Conservation (phyloP, 192 early-diverging fungal genomes). For the Tieghemiomyces parasiticus region DNA sequence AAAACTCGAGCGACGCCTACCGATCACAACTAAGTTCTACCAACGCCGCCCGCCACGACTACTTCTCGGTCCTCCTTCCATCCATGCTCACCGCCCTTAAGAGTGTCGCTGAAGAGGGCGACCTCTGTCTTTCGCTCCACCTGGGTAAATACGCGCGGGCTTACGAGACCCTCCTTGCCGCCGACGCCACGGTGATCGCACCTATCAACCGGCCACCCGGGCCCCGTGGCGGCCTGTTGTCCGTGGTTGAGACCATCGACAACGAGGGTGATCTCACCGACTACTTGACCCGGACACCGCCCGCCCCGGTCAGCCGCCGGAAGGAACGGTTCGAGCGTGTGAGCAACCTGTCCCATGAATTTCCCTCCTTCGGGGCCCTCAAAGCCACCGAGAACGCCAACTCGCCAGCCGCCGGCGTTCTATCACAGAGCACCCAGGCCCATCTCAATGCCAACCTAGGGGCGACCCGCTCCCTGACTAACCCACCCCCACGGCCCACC, state of each 20-base stretch:
- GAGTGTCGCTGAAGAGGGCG: slow-evolving; percentile 72
- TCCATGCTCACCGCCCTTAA: slow-evolving; percentile 66
- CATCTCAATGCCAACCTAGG: slow-evolving; percentile 1
- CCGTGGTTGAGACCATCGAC: slow-evolving; percentile 43
- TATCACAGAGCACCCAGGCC: slow-evolving; percentile 11
- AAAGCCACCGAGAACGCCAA: slow-evolving; percentile 22
- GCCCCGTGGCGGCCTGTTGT: slow-evolving; percentile 20
- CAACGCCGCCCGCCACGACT: slow-evolving; percentile 59
- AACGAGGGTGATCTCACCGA: slow-evolving; percentile 35
- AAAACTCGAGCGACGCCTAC: slow-evolving; percentile 68
- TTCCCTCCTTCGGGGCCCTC: slow-evolving; percentile 4
- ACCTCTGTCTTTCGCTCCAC: slow-evolving; percentile 62
- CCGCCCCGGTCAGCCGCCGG: slow-evolving; percentile 16
- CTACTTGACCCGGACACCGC: slow-evolving; percentile 27
- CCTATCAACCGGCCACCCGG: slow-evolving; percentile 25
- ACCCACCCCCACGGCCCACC: no score
- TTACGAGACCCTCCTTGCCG: slow-evolving; percentile 58
- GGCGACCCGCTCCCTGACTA: slow-evolving; percentile 21
- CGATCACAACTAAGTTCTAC: slow-evolving; percentile 60
- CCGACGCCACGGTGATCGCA: slow-evolving; percentile 51
- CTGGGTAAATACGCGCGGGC: slow-evolving; percentile 64
- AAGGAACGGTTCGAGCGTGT: slow-evolving; percentile 10
- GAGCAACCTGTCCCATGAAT: no score
- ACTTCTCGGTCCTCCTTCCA: slow-evolving; percentile 65
- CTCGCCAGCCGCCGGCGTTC: slow-evolving; percentile 30